Base-by-base conservation (phyloP, 345 rosid species). In the Nephelium lappaceum region DNA sequence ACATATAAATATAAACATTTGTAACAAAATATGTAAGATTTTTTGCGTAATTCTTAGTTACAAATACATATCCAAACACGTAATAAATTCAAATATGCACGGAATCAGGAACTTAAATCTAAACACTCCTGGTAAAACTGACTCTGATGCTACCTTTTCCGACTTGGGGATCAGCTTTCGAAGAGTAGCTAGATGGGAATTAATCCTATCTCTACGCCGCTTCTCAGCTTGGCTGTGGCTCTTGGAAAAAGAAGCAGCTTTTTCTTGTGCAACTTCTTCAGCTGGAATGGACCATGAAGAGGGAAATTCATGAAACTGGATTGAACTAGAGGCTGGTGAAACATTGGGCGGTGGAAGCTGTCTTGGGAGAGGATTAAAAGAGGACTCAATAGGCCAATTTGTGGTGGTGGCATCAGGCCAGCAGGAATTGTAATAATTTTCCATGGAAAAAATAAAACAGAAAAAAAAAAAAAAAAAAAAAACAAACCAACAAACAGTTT, bases 191-290 rank as follows among this genome's bases (percentile, higher is more conserved):
- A 95, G 99, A 80, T 95, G 99, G 0, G 92, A 84, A 80, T 91
- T 93, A 53, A 93, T 95, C 65, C 97, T 83, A 82, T 95, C 99
- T 47, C 99, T 82, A 31, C 99, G 93, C 57, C 98, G 81, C 83
- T 95, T 93, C 88, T 95, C 99, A 0, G 99, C 99, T 9, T 89
- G 89, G 82, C 98, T 93, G 79, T 95, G 99, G 76, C 90, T 90
- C 42, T 77, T 90, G 49, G 89, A 87, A 49, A 66, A 78, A 2
- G 83, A 70, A 16, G 89, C 80, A 11, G 87, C 76, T 41, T 65
- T 84, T 21, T 83, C 83, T 62, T 87, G 88, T 36, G 71, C 84
- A 70, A 79, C n/a, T 15, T 64, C 86, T 51, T 81, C 83, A 69
- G 65, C 10, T 4, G 83, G 82, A 11, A 72, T 4, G 7, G 62